Evolutionary conservation across 139 green algal species (phyloP), one percentile per base, ranked within the genome.

Genomic region (Coelastrella sp.): DNA sequence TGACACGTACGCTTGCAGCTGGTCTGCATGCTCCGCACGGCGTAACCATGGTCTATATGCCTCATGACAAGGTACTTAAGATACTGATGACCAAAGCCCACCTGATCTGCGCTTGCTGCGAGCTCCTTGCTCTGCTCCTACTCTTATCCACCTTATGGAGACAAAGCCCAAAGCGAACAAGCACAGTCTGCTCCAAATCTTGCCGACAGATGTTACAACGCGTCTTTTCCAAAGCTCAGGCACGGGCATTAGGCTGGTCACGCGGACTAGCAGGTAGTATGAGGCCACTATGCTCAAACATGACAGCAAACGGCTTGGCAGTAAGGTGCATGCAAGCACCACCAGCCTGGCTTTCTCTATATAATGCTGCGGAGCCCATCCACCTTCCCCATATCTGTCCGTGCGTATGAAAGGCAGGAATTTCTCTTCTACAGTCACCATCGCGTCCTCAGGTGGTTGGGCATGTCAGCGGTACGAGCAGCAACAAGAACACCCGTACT

Each of bases 111-210:
- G 76, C n/a, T 79, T 74, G 47, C 6, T 19, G 58, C 54, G 61
- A 17, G 13, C 2, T 20, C 14, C 6, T 5, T 47, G 76, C 6
- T 19, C 56, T 54, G 86, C 77, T 7, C 64, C 91, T 19, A 96
- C 77, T 5, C 79, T 64, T 61, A 94, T 74, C 92, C 95, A 97
- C 7, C 90, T 85, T 10, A 97, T 92, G 13, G 61, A 87, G 65
- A 94, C 87, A 85, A 98, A 98, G 8, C 97, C 97, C n/a, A 97
- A 64, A 64, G 90, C 89, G 64, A 96, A 95, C 47, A 98, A 92
- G 79, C 96, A 94, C 3, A 87, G 16, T 5, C 96, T 85, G 65
- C 92, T 94, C 88, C 89, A 92, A 5, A 94, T 60, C 66, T 94
- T 94, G 83, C 95, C 97, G 19, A 92, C 71, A 23, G 79, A 60